A percentile compares a stretch with the other conserved stretches of the same genome.
phyloP scores from a whole-genome alignment of 441 rosid species.

The Brassica hybrid region DNA sequence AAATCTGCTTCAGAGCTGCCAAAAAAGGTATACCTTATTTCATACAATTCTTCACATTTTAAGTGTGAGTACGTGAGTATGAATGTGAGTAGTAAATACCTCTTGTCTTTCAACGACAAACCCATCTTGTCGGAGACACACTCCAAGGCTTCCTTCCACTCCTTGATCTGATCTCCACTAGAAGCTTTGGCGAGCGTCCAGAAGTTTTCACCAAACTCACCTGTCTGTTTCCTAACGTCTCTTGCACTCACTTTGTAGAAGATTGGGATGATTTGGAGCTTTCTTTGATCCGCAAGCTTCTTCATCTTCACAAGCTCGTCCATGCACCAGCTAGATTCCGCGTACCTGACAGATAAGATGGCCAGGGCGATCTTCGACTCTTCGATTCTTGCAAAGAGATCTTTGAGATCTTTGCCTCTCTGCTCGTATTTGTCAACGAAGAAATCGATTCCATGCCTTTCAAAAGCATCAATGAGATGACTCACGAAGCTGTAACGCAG shows the following conservation, averaged over 20 bases:
- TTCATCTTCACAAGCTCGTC: constrained; percentile 25
- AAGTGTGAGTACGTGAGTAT: background rate
- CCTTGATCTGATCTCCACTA: constrained; percentile 28
- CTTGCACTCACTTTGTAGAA: constrained; percentile 11
- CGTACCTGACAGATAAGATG: constrained; percentile 19
- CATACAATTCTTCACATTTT: background rate
- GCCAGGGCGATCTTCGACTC: constrained; percentile 23
- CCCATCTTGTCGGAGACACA: constrained; percentile 24
- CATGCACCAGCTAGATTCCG: constrained; percentile 23
- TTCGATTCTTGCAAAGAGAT: constrained; percentile 5
- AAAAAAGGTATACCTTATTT: background rate
- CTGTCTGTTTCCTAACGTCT: constrained; percentile 20
- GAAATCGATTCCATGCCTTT: constrained; percentile 7
- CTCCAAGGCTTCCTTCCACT: constrained; percentile 28
- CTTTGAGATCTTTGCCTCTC: constrained; percentile 24
- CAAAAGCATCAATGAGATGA: constrained; percentile 17
- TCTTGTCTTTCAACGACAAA: constrained; percentile 18
- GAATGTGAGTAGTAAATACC: constrained; percentile 9
- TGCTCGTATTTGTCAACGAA: constrained; percentile 20
- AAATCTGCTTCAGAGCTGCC: constrained; percentile 27
- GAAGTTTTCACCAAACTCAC: constrained; percentile 32
- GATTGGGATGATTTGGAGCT: constrained; percentile 18
- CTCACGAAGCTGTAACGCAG: constrained; percentile 16
- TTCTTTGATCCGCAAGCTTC: constrained; percentile 1
- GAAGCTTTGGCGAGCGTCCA: constrained; percentile 12